A percentile compares a stretch with the other conserved stretches of the same genome.
Evolutionary conservation across 306 rosid species (phyloP).

Genomic region (Betula pendula): DNA sequence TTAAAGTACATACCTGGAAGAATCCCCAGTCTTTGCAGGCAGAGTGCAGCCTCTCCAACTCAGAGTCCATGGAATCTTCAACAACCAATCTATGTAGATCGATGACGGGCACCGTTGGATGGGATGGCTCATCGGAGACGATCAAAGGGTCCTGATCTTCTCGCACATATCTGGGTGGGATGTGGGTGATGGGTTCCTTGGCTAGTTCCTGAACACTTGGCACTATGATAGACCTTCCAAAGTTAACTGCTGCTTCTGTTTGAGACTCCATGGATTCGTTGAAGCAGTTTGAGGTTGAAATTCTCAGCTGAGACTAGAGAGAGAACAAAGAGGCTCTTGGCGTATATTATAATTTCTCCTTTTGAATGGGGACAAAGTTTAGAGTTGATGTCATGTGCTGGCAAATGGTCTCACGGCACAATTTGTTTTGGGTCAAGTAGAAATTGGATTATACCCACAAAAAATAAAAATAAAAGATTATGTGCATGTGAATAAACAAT

Average conservation of each 20-base stretch:
- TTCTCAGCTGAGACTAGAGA: too few species aligned
- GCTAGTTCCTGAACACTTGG: slow-evolving; percentile 39
- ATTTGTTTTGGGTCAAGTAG: too few species aligned
- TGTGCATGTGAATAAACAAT: too few species aligned
- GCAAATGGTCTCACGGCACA: too few species aligned
- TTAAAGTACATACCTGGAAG: slow-evolving; percentile 27
- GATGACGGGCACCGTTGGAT: slow-evolving; percentile 25
- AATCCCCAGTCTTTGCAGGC: slow-evolving; percentile 38
- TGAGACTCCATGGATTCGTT: slow-evolving; percentile 7
- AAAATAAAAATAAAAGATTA: too few species aligned
- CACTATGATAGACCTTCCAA: slow-evolving; percentile 32
- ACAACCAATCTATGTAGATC: slow-evolving; percentile 17
- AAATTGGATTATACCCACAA: too few species aligned
- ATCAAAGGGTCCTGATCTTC: slow-evolving; percentile 4
- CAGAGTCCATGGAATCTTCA: slow-evolving; percentile 13
- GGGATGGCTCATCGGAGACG: background rate
- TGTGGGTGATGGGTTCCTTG: slow-evolving; percentile 14
- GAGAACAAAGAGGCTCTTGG: too few species aligned
- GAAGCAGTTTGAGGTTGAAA: background rate
- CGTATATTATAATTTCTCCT: too few species aligned
- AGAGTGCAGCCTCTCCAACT: slow-evolving; percentile 25
- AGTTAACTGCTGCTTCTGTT: slow-evolving; percentile 17
- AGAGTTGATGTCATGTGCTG: too few species aligned
- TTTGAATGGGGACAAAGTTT: too few species aligned
- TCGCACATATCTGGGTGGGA: slow-evolving; percentile 24